Evolutionary conservation across 169 alveolate species (phyloP), one percentile per base, ranked within the genome.

Genomic region (Plasmodium gallinaceum): DNA sequence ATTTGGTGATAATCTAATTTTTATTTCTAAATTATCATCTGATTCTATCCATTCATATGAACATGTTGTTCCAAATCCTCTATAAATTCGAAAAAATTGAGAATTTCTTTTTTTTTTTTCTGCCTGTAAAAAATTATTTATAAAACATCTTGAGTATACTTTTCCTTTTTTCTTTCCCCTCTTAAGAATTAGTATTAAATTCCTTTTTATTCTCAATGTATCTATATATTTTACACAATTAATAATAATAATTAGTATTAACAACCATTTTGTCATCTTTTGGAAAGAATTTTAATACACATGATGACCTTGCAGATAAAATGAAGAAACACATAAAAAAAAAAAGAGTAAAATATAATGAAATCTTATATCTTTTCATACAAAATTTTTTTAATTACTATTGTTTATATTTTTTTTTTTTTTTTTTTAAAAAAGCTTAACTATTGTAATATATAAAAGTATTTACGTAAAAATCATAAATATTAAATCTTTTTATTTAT

Each of bases 41-140:
- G 37, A 22, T 24, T 83, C 91, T 16, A 68, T 20, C 91, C 91
- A 83, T 68, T 83, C 91, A 46, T 83, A 83, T 12, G 91, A 83
- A 4, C 85, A 66, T 3, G 91, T 83, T 9, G 85, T 60, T 16
- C 91, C 91, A n/a, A 70, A 14, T 4, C 91, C 91, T 32, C 72
- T 66, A 9, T 14, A 37, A 5, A 83, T 4, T 32, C 42, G 22
- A 60, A 83, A 83, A 7, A 22, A 0, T 16, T 83, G 39, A 6
- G 52, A 7, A 4, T 14, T 12, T 14, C 16, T 54, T 57, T 39
- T 68, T 57, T 69, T 83, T 45, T 58, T 78, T 3, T 65, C 51
- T 42, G 66, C 12, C 7, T 22, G 51, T 8, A 57, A 54, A 46
- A 18, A 16, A n/a, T 14, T 64, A 43, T 46, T 39, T 48, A 76